Evolutionary conservation across 805 yeast genomes (phyloP).

Genomic region (Candida ipomoeae): DNA sequence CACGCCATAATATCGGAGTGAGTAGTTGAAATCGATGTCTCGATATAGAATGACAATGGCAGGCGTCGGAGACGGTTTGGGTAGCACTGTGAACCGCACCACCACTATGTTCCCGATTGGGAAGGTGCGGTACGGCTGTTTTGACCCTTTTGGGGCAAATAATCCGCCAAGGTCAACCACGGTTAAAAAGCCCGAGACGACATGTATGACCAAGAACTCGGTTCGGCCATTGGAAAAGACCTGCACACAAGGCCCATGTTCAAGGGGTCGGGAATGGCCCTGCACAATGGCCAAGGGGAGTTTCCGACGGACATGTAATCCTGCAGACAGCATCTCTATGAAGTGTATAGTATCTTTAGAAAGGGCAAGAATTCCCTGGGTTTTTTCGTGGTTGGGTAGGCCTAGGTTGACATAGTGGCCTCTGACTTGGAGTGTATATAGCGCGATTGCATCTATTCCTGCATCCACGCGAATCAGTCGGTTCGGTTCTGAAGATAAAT

Average conservation of each 20-base stretch:
- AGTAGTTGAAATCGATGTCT: slow-evolving; percentile 30
- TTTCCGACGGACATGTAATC: background rate
- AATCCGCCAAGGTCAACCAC: slow-evolving; percentile 5
- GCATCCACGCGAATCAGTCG: background rate
- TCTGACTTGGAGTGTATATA: background rate
- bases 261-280: background rate
- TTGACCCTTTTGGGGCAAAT: background rate
- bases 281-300: slow-evolving; percentile 1
- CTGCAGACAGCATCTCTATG: background rate
- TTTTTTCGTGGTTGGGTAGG: background rate
- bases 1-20: slow-evolving; percentile 28
- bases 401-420: too few relatives aligned
- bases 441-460: background rate
- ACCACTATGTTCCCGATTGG: slow-evolving; percentile 14
- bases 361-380: background rate
- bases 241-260: background rate
- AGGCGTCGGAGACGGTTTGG: background rate
- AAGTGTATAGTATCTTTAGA: background rate
- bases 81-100: slow-evolving; percentile 7
- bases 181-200: slow-evolving; percentile 9
- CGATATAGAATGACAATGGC: slow-evolving; percentile 30
- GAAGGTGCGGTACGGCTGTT: slow-evolving; percentile 4
- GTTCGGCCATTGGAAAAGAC: background rate
- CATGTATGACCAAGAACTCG: slow-evolving; percentile 4
- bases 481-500: background rate